These are phyloP conservation scores for Heterobasidion occidentale DNA, from an alignment of 1,284 basidiomycete genomes.

Conservation along the genomic window DNA sequence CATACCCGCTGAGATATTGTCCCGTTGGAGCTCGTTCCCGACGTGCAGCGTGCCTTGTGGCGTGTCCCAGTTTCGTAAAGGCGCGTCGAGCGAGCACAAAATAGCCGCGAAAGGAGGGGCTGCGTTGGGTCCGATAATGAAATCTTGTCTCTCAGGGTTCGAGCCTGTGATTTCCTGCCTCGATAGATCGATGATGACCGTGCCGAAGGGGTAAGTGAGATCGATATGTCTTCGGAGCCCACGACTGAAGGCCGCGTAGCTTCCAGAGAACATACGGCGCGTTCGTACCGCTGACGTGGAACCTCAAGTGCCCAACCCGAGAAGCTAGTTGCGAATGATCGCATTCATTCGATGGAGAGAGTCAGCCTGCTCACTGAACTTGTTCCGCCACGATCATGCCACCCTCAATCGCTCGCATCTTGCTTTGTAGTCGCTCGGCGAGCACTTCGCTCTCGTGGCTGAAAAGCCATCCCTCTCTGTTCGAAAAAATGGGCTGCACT, in stretches of 20 bases:
- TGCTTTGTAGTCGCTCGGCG: slow-evolving; percentile 63
- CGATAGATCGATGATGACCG: slow-evolving; percentile 38
- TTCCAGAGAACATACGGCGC: slow-evolving; percentile 60
- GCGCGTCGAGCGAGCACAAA: slow-evolving; percentile 60
- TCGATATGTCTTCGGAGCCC: slow-evolving; percentile 50
- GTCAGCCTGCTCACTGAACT: slow-evolving; percentile 43
- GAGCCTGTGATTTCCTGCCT: slow-evolving; percentile 57
- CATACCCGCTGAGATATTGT: too few species aligned
- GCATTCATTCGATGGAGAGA: neutral
- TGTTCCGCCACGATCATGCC: slow-evolving; percentile 56
- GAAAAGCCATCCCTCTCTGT: slow-evolving; percentile 55
- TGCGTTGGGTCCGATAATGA: slow-evolving; percentile 55
- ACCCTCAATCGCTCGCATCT: slow-evolving; percentile 43
- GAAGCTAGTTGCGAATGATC: slow-evolving; percentile 40
- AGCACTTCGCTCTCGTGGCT: slow-evolving; percentile 51
- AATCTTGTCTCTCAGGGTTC: slow-evolving; percentile 72
- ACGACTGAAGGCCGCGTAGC: slow-evolving; percentile 58
- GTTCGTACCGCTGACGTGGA: slow-evolving; percentile 43
- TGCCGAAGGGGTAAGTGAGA: slow-evolving; percentile 54
- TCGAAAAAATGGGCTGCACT: slow-evolving; percentile 46
- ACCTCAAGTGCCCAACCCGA: slow-evolving; percentile 70
- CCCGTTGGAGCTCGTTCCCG: too few species aligned
- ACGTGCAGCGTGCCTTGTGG: too few species aligned
- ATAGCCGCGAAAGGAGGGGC: slow-evolving; percentile 60
- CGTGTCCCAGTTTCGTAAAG: too few species aligned